Base-by-base conservation (phyloP, 2,329 filamentous ascomycete species). In the Aspergillus sclerotialis region DNA sequence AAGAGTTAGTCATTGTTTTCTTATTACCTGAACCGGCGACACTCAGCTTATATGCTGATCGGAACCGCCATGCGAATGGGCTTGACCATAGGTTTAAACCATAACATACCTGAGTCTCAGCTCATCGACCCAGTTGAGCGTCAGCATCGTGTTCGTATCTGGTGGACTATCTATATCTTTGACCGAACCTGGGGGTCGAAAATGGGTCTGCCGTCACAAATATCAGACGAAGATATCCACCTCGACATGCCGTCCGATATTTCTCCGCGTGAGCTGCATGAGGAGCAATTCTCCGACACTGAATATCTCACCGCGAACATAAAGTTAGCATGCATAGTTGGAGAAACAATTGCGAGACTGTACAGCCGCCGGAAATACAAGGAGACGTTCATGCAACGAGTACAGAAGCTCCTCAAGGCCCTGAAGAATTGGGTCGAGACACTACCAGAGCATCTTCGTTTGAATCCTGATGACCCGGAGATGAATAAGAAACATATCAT, bases 111-210 rank as follows among this genome's bases (percentile, higher is more conserved):
- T 10, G 58, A 60, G 30, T 55, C 53, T 13, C 55, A 59, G 32
- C 42, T 56, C 16, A 56, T 62, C 17, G 53, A 57, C 29, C 53
- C 60, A 0, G 58, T 55, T 1, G 70, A 70, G 8, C 51, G 53
- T 16, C 55, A 61, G 35, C 58, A 61, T 23, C 55, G 58, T 2
- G 49, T 60, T 18, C 45, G 57, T 12, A 56, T 61, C 15, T 61
- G 58, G 57, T 61, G 58, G 58, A 60, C 58, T 7, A 58, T 60
- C 29, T 61, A 61, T 38, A 58, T 57, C 13, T 61, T 59, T 25
- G 58, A 61, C 36, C 60, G 69, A 2, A 65, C 72, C 55, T 70
- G 64, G 60, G 66, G 66, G 3, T 66, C 68, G 0, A 68, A 70
- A 30, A 58, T 72, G 32, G 67, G 69, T 0, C 61, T 71, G 15